phyloP scores from a whole-genome alignment of 192 early-diverging fungal genomes.

The Obelidium mucronatum region DNA sequence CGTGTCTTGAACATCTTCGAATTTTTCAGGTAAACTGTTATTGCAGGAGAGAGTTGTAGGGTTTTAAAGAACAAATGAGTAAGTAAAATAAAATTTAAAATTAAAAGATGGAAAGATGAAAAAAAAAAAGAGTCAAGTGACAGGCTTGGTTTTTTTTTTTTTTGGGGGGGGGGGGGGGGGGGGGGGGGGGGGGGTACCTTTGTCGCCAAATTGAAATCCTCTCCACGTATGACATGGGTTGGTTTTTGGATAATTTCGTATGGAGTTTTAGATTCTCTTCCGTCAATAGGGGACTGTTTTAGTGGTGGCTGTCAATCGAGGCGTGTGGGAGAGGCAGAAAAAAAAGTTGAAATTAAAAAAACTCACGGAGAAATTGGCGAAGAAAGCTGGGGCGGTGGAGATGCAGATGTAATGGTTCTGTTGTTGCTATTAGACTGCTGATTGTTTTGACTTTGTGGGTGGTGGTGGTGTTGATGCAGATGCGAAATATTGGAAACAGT shows the following conservation, averaged over 20 bases:
- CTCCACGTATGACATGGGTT: conserved; percentile 31
- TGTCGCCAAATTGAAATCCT: conserved; percentile 29
- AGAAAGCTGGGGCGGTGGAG: not conserved
- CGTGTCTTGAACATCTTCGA: conserved; percentile 10
- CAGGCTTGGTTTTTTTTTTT: too few relatives aligned
- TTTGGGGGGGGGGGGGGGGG: too few relatives aligned
- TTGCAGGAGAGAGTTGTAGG: not conserved
- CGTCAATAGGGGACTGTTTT: conserved; percentile 3
- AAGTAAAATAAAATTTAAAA: too few relatives aligned
- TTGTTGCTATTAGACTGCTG: too few relatives aligned
- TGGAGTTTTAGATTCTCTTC: conserved; percentile 29
- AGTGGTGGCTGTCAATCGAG: not conserved
- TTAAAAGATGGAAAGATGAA: too few relatives aligned
- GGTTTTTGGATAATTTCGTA: conserved; percentile 7
- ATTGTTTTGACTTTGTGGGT: too few relatives aligned
- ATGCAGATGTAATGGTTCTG: not conserved
- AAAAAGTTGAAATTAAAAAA: not conserved
- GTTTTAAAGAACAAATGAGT: too few relatives aligned
- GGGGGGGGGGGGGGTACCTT: conserved; percentile 8
- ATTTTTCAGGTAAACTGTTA: conserved; percentile 17
- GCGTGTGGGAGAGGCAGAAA: not conserved
- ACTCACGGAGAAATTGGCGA: not conserved
- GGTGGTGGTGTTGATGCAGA: not conserved
- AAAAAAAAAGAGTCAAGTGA: too few relatives aligned
- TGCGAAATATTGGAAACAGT: not conserved